Conservation (phyloP, 352 stramenopile genomes). For the Phytophthora colocasiae region DNA sequence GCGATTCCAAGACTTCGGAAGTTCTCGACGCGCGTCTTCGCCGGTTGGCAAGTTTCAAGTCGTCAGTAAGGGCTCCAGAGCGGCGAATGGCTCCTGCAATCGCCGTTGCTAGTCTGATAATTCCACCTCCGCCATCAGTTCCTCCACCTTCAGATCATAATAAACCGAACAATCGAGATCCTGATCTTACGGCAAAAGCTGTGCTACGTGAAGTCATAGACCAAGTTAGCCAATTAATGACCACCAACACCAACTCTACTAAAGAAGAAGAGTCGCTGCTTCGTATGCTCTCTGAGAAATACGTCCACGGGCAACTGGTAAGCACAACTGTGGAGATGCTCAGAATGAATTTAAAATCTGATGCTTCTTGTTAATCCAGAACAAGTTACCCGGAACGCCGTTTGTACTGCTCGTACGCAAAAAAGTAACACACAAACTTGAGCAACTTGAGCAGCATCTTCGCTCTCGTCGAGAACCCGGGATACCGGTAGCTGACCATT, state of each 20-base stretch:
- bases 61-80: constrained; percentile 1
- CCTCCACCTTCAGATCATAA: constrained; percentile 17
- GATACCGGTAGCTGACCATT: neutral
- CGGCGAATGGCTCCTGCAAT: constrained; percentile 23
- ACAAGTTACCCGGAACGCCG: constrained; percentile 49
- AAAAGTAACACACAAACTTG: constrained; percentile 58
- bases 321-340: neutral
- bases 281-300: constrained; percentile 57
- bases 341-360: neutral
- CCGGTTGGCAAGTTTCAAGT: constrained; percentile 24
- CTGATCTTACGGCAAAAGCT: constrained; percentile 46
- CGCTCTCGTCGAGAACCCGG: neutral
- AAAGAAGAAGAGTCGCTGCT: constrained; percentile 25
- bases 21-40: constrained; percentile 27
- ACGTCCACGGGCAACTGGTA: constrained; percentile 46
- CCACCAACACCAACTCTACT: constrained; percentile 3
- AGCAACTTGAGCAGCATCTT: constrained; percentile 36
- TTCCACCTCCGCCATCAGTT: constrained; percentile 24
- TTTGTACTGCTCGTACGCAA: constrained; percentile 56
- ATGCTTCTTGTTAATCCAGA: constrained; percentile 29
- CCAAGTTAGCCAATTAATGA: constrained; percentile 50
- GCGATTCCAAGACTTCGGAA: constrained; percentile 27
- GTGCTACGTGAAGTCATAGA: constrained; percentile 52
- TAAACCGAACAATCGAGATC: constrained; percentile 27
- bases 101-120: constrained; percentile 32